Base-by-base conservation (phyloP, 257 asterid species). In the Solanum medicagineum region DNA sequence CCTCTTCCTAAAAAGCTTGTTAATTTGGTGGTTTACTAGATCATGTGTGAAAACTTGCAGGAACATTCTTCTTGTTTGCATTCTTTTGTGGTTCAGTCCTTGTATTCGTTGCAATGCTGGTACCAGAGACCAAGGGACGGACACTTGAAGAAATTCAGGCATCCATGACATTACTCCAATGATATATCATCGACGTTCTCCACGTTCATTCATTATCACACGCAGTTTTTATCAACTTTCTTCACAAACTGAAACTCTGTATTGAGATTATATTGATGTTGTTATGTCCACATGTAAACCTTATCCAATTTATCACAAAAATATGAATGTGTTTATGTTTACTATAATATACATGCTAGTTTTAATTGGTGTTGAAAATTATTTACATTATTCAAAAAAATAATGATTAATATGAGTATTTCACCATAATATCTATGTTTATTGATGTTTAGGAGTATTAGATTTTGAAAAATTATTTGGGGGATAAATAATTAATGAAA, bases 41-140 rank as follows among this genome's bases (percentile, higher is more conserved):
- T 60, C 29, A 10, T 24, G 26, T 26, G 83, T 51, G 49, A 26
- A 73, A 53, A 59, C 85, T 53, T 42, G 22, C 93, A 93, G 94
- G 96, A 26, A 81, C 92, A 10, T 92, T 93, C 89, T 59, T 91
- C 6, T 4, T 91, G 19, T 93, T 89, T 91, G 87, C 91, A 7
- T 69, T 83, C 22, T 70, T 87, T 75, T 87, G 94, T 85, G 82
- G 86, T 44, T 75, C 89, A 14, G 87, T 93, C 1, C 88, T 92
- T 87, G 77, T 88, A 20, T 95, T 95, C 74, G 93, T 91, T 12
- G 85, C 92, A 19, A 89, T 88, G 69, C 85, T 94, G 93, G 95
- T 95, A 80, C 99, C 99, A 0, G 99, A 95, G 90, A 95, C 99
- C 0, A 94, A 94, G 84, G 99, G 98, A 19, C 91, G 92, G 84